Percentiles rank a stretch among this genome's conserved stretches.
phyloP scores from a whole-genome alignment of 108 stramenopile species.

The Parmales sp. region DNA sequence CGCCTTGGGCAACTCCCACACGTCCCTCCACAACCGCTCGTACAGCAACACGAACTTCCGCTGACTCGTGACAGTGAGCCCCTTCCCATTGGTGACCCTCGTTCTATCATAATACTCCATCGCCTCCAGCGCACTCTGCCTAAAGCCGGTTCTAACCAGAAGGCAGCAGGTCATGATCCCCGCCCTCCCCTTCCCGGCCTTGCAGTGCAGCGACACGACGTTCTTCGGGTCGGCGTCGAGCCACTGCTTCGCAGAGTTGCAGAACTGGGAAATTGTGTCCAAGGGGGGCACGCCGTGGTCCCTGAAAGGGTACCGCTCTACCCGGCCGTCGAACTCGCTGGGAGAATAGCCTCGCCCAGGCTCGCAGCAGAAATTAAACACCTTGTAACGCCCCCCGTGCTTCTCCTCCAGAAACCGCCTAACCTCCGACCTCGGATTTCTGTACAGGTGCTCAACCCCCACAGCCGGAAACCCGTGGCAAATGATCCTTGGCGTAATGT shows the following conservation, averaged over 20 bases:
- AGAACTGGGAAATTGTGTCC: constrained; percentile 33
- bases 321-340: constrained; percentile 8
- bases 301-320: constrained; percentile 39
- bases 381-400: constrained; percentile 22
- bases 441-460: constrained; percentile 31
- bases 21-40: constrained; percentile 6
- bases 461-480: constrained; percentile 29
- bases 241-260: constrained; percentile 31
- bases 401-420: neutral
- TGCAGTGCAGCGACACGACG: constrained; percentile 50
- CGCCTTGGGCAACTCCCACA: neutral
- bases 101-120: neutral
- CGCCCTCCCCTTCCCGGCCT: constrained; percentile 56
- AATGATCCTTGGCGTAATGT: constrained; percentile 26
- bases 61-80: neutral
- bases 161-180: constrained; percentile 41
- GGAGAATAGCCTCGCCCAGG: constrained; percentile 35
- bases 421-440: constrained; percentile 42
- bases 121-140: neutral
- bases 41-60: neutral
- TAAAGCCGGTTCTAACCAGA: constrained; percentile 12
- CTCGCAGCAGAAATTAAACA: constrained; percentile 41
- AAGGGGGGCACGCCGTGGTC: constrained; percentile 49
- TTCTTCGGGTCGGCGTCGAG: constrained; percentile 29
- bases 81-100: neutral